A percentile compares a stretch with the other conserved stretches of the same genome.
Conservation (phyloP, 2,329 filamentous ascomycete species). For the Geosmithia flava region DNA sequence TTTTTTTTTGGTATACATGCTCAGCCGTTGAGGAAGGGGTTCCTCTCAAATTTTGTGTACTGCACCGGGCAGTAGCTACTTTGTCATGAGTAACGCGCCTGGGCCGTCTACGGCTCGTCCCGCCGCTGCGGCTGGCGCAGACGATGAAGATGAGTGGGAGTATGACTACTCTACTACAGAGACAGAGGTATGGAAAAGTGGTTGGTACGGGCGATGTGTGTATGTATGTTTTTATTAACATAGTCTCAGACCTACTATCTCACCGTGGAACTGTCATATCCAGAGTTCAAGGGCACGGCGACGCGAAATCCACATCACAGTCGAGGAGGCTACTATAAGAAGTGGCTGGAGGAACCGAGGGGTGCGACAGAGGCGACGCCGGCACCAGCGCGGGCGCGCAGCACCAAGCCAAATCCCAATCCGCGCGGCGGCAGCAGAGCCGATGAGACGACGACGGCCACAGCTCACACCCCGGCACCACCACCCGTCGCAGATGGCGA, state of each 20-base stretch:
- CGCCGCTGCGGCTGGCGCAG: conserved; percentile 3
- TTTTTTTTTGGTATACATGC: not conserved
- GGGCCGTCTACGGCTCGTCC: too few relatives aligned
- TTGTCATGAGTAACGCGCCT: not conserved
- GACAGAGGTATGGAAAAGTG: conserved; percentile 35
- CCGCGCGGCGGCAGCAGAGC: not conserved
- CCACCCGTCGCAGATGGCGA: not conserved
- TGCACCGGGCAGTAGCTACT: not conserved
- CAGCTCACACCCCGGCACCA: not conserved
- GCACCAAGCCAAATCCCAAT: not conserved
- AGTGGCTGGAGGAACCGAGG: conserved; percentile 5
- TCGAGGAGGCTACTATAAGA: conserved; percentile 33
- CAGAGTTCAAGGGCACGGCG: conserved; percentile 38
- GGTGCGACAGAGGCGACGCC: not conserved
- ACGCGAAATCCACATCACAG: conserved; percentile 23
- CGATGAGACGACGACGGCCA: not conserved
- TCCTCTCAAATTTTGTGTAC: not conserved
- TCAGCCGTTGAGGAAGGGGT: not conserved
- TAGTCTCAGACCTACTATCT: conserved; percentile 47
- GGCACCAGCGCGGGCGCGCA: not conserved
- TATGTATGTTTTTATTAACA: not conserved
- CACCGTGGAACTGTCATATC: conserved; percentile 49
- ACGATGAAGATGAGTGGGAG: conserved; percentile 46
- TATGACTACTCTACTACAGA: conserved; percentile 55
- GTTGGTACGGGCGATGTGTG: not conserved